These are phyloP conservation scores for Lecanicillium sp. DNA, from an alignment of 2,329 filamentous ascomycete genomes.

Conservation along the genomic window DNA sequence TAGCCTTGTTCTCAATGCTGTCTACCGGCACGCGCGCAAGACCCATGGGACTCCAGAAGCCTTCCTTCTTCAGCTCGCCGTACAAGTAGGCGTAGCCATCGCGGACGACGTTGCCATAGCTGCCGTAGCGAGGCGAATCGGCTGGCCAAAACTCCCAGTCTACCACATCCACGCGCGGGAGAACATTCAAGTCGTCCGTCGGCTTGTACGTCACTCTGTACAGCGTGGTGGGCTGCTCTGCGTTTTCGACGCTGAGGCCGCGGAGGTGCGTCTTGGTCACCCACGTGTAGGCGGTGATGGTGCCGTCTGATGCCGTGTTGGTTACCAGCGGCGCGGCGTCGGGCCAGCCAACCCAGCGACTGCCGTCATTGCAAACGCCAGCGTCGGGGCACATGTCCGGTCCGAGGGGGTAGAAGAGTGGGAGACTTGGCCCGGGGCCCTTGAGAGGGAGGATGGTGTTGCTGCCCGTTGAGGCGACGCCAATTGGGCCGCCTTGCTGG, in stretches of 20 bases:
- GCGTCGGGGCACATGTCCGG: background rate
- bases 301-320: background rate
- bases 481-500: no score
- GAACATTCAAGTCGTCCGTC: background rate
- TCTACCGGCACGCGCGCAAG: background rate
- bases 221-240: background rate
- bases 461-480: no score
- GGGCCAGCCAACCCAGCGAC: background rate
- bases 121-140: background rate
- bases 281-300: background rate
- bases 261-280: background rate
- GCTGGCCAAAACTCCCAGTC: background rate
- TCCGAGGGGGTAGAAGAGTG: background rate
- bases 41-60: background rate
- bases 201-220: background rate
- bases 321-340: conserved; percentile 1
- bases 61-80: background rate
- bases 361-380: background rate
- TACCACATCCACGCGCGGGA: background rate
- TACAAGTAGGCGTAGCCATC: background rate
- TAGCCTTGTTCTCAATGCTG: background rate
- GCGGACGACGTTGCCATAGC: background rate
- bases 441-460: no score
- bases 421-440: background rate
- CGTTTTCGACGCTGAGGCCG: background rate